Percentiles rank a stretch among this genome's conserved stretches.
Conservation (phyloP, 139 green algal genomes). For the Pleodorina starrii region DNA sequence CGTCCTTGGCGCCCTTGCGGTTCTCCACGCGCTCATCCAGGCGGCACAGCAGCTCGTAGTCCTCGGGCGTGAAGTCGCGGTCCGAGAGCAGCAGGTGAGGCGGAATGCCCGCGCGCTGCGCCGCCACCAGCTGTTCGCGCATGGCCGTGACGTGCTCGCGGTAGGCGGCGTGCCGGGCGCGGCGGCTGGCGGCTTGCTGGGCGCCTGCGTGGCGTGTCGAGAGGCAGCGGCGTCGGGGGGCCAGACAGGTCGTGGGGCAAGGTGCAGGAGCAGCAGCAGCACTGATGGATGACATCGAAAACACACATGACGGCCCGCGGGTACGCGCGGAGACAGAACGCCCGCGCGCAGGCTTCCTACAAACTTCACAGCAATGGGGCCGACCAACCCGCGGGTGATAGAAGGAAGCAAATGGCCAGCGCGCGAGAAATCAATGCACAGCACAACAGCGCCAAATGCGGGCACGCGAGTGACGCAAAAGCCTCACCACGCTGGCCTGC, state of each 20-base stretch:
- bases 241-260: neutral
- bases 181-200: no score
- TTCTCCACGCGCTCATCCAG: conserved; percentile 80
- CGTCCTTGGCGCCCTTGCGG: conserved; percentile 55
- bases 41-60: conserved; percentile 78
- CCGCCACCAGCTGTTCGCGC: conserved; percentile 22
- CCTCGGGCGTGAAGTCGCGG: conserved; percentile 61
- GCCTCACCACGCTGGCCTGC: no score
- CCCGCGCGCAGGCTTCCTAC: no score
- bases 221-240: no score
- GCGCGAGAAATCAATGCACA: no score
- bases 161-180: neutral
- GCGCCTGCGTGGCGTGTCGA: no score
- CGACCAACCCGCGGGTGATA: no score
- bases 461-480: neutral
- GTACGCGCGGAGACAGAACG: no score
- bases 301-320: no score
- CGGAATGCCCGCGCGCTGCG: conserved; percentile 20
- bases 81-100: conserved; percentile 31
- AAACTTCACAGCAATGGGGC: no score
- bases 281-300: neutral
- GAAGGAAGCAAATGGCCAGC: no score
- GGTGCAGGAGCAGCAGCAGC: neutral
- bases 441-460: neutral
- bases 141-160: neutral